Evolutionary conservation across 208 protist genomes (phyloP), one percentile per base, ranked within the genome.

Genomic region (Trichomonas vaginalis): DNA sequence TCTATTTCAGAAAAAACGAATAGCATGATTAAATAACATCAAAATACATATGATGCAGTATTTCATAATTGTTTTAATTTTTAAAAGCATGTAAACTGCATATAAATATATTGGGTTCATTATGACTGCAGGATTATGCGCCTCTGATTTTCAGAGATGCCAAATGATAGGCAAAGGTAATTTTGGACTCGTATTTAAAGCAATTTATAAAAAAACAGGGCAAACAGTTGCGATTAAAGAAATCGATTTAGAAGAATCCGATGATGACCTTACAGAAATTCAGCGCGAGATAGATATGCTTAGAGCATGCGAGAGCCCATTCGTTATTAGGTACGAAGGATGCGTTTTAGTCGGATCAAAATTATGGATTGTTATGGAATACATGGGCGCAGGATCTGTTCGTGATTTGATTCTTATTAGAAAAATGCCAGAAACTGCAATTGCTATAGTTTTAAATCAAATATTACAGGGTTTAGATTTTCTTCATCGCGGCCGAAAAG

Each of bases 361-460:
- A 95, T 96, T 99, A 39, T 99, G 98, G 98, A 99, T 99, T 96
- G 96, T 98, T 23, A 98, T 98, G 98, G 98, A 99, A 96, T 98
- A 97, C 82, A 96, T 98, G 10, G 97, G 96, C 10, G 98, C 98
- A 35, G 97, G 97, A 21, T 97, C 97, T 2, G 87, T 97, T 15
- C 49, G 92, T 23, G 97, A 97, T 47, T n/a, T 97, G 0, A 82
- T 97, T 48, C 96, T 96, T 35, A 87, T 47, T 10, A 48, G n/a
- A 39, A 86, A 95, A n/a, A 92, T 49, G 83, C 79, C 40, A 9
- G 56, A 48, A n/a, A 1, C 27, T n/a, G 37, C 12, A 79, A 51
- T 79, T n/a, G 90, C 37, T 14, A 80, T 47, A 21, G 42, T 90
- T 87, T 37, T 82, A n/a, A 21, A 47, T 40, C 45, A 83, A 86